phyloP scores from a whole-genome alignment of 1,284 basidiomycete genomes.

The Ustilago xerochloae region DNA sequence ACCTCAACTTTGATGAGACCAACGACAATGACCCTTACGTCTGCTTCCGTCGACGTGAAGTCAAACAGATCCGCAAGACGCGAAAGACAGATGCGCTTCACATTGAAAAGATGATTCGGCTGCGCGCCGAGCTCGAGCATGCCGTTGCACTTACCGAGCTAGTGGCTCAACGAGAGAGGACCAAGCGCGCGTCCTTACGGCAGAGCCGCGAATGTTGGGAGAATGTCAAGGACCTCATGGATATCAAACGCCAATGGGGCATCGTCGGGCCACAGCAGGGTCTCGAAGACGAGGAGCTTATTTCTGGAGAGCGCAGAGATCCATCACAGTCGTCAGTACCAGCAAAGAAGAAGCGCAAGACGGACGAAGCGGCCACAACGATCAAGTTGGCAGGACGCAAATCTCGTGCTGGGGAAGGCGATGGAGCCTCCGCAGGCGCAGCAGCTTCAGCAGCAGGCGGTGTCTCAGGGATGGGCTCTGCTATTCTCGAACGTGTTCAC shows the following conservation, averaged over 20 bases:
- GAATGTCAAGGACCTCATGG: slow-evolving; percentile 52
- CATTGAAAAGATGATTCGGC: slow-evolving; percentile 65
- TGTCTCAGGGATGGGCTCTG: slow-evolving; percentile 72
- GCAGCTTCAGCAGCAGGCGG: slow-evolving; percentile 38
- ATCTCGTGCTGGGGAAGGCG: slow-evolving; percentile 41
- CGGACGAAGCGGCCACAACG: slow-evolving; percentile 54
- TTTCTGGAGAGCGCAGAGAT: slow-evolving; percentile 59
- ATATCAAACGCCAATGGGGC: slow-evolving; percentile 62
- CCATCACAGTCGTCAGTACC: slow-evolving; percentile 39
- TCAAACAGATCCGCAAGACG: slow-evolving; percentile 93
- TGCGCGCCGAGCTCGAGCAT: slow-evolving; percentile 61
- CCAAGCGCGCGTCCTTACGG: slow-evolving; percentile 55
- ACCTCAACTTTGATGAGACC: slow-evolving; percentile 79
- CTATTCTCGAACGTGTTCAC: slow-evolving; percentile 62
- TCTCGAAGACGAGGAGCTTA: slow-evolving; percentile 63
- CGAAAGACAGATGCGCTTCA: slow-evolving; percentile 71
- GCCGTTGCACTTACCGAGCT: slow-evolving; percentile 54
- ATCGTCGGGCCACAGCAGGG: slow-evolving; percentile 57
- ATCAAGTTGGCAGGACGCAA: slow-evolving; percentile 57
- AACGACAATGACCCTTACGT: slow-evolving; percentile 97
- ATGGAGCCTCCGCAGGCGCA: slow-evolving; percentile 22
- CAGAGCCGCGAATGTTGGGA: slow-evolving; percentile 60
- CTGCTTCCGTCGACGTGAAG: slow-evolving; percentile 95
- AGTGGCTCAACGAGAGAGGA: slow-evolving; percentile 64
- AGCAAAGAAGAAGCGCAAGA: slow-evolving; percentile 63